Conservation (phyloP, 2,329 filamentous ascomycete genomes). For the Fusarium tanahbumbuense region DNA sequence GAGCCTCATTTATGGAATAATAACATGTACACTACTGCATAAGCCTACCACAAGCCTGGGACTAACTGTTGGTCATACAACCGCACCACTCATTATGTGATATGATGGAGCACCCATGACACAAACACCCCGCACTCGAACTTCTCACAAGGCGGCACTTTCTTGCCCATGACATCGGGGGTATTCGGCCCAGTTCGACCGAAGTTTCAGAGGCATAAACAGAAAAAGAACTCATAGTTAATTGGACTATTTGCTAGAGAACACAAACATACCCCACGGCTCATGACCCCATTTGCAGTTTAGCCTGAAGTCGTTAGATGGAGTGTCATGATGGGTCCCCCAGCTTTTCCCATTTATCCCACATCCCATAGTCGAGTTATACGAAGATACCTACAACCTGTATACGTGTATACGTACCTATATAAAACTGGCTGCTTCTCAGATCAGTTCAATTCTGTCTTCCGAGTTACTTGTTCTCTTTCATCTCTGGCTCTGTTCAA, state of each 20-base stretch:
- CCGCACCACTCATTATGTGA: slow-evolving; percentile 42
- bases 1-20: slow-evolving; percentile 15
- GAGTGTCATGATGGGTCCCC: slow-evolving; percentile 42
- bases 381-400: slow-evolving; percentile 7
- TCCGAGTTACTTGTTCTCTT: slow-evolving; percentile 9
- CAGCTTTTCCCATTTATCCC: slow-evolving; percentile 41
- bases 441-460: slow-evolving; percentile 4
- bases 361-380: background rate
- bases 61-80: slow-evolving; percentile 13
- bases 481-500: background rate
- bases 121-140: slow-evolving; percentile 34
- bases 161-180: background rate
- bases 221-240: slow-evolving; percentile 3
- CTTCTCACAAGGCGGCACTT: background rate
- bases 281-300: slow-evolving; percentile 35
- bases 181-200: slow-evolving; percentile 28
- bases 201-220: slow-evolving; percentile 5
- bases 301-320: slow-evolving; percentile 41
- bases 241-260: background rate
- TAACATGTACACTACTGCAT: background rate
- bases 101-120: slow-evolving; percentile 30
- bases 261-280: slow-evolving; percentile 20
- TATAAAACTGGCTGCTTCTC: slow-evolving; percentile 36
- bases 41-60: background rate
- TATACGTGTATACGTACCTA: slow-evolving; percentile 6